Conservation (phyloP, 1,284 basidiomycete species). For the Cryptococcus floricola region DNA sequence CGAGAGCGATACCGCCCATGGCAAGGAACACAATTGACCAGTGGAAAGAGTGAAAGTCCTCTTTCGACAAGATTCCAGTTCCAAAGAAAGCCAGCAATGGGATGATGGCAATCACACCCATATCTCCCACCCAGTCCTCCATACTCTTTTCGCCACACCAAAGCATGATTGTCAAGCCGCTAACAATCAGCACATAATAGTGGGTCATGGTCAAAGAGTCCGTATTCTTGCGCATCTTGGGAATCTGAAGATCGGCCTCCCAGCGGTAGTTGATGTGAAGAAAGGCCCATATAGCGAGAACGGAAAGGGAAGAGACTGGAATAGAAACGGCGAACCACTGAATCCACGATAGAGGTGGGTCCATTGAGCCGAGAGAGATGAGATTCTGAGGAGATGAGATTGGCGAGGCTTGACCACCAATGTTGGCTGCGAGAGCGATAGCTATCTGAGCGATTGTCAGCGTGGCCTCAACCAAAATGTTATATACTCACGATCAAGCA, state of each 20-base stretch:
- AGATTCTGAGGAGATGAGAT: constrained; percentile 94
- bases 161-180: constrained; percentile 77
- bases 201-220: constrained; percentile 80
- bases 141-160: constrained; percentile 89
- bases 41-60: constrained; percentile 89
- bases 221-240: constrained; percentile 71
- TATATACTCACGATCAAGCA: constrained; percentile 72
- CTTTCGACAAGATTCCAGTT: constrained; percentile 91
- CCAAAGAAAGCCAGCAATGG: constrained; percentile 94
- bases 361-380: constrained; percentile 86
- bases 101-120: constrained; percentile 94
- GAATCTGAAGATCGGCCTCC: constrained; percentile 77
- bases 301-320: constrained; percentile 80
- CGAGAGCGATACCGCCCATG: constrained; percentile 98
- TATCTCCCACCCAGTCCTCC: constrained; percentile 79
- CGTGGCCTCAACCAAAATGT: not conserved
- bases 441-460: constrained; percentile 60
- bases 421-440: constrained; percentile 95
- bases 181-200: constrained; percentile 84
- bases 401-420: constrained; percentile 94
- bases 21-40: constrained; percentile 91
- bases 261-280: constrained; percentile 81
- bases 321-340: constrained; percentile 93
- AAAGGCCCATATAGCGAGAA: constrained; percentile 86
- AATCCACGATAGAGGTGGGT: constrained; percentile 80